These are phyloP conservation scores for Aspergillus bertholletiae DNA, from an alignment of 495 filamentous ascomycete species.

Conservation along the genomic window DNA sequence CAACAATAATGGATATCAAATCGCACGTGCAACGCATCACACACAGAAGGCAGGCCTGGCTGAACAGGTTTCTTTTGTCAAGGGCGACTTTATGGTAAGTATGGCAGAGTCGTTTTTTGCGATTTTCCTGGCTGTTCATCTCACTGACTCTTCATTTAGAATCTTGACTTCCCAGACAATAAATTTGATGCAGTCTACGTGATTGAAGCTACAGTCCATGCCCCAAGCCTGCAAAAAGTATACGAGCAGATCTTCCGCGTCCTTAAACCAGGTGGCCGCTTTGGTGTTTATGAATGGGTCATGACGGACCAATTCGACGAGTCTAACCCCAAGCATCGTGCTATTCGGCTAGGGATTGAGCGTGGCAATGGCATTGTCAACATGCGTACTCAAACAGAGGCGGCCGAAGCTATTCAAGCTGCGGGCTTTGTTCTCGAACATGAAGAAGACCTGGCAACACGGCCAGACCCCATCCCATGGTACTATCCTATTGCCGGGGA, in stretches of 20 bases:
- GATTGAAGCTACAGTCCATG: neutral
- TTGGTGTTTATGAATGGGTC: constrained; percentile 5
- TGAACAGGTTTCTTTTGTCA: constrained; percentile 2
- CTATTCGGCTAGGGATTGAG: constrained; percentile 3
- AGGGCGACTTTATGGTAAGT: constrained; percentile 5
- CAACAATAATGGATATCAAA: constrained; percentile 5
- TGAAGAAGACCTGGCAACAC: constrained; percentile 1
- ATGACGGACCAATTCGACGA: constrained; percentile 3
- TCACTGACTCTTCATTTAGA: neutral
- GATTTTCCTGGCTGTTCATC: neutral
- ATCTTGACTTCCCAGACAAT: neutral
- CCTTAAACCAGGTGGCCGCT: constrained; percentile 3
- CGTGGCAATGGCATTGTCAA: constrained; percentile 2
- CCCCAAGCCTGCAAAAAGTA: constrained; percentile 1
- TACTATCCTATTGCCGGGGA: constrained; percentile 6
- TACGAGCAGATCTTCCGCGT: constrained; percentile 5
- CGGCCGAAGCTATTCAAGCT: neutral
- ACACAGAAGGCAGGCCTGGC: neutral
- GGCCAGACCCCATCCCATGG: constrained; percentile 1
- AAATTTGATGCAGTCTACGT: constrained; percentile 1
- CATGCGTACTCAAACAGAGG: constrained; percentile 1
- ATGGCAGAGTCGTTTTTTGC: neutral
- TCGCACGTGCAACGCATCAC: neutral
- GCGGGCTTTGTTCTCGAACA: neutral
- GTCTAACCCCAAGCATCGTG: neutral